Evolutionary conservation across 2,329 filamentous ascomycete genomes (phyloP).

Genomic region (Fusarium sp.): DNA sequence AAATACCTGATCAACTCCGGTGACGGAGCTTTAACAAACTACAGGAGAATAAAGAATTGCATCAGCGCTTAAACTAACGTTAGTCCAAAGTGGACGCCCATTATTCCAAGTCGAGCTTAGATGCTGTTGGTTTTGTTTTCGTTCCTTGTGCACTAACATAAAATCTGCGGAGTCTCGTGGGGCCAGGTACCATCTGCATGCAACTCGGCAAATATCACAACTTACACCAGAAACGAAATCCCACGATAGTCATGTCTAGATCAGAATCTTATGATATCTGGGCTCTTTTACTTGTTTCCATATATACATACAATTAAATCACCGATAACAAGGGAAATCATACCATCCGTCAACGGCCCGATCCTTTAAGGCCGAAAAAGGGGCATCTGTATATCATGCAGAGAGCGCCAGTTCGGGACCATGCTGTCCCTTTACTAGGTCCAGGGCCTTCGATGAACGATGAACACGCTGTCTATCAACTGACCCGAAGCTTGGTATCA

Average conservation of each 20-base stretch:
- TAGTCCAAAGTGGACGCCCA: conserved; percentile 2
- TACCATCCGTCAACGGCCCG: conserved; percentile 33
- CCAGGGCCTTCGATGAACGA: conserved; percentile 9
- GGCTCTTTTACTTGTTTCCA: background rate
- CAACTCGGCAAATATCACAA: background rate
- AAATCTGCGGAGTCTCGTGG: conserved; percentile 13
- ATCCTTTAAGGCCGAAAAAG: conserved; percentile 23
- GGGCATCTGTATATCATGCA: conserved; percentile 25
- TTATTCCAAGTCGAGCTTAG: conserved; percentile 21
- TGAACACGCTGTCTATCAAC: conserved; percentile 9
- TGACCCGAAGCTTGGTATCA: conserved; percentile 11
- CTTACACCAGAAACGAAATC: conserved; percentile 4
- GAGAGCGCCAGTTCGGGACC: conserved; percentile 2
- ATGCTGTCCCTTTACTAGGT: conserved; percentile 18
- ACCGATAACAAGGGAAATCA: conserved; percentile 10
- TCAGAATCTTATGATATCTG: conserved; percentile 12
- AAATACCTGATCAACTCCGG: conserved; percentile 2
- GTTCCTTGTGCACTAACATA: background rate
- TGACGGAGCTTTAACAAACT: conserved; percentile 5
- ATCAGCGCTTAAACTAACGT: conserved; percentile 4
- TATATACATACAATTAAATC: background rate
- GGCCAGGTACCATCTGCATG: conserved; percentile 3
- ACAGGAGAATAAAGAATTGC: conserved; percentile 1
- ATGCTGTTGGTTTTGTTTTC: conserved; percentile 18
- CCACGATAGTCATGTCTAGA: background rate